A percentile compares a stretch with the other conserved stretches of the same genome.
Evolutionary conservation across 2,329 filamentous ascomycete species (phyloP).

Genomic region (Scortechinia acanthostroma): DNA sequence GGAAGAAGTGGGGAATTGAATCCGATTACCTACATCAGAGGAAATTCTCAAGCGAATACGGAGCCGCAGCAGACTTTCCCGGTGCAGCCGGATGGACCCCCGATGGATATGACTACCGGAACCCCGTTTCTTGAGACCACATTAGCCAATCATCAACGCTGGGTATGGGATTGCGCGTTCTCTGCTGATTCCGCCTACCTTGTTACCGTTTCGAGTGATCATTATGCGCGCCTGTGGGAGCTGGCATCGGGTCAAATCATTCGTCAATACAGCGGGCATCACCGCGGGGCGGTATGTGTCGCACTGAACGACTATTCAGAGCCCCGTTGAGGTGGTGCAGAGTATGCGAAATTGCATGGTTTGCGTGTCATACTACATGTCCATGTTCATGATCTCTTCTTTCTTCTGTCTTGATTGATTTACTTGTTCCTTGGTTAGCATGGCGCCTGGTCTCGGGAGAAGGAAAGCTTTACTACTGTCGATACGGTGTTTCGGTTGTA

Average conservation of each 20-base stretch:
- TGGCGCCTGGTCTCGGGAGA: slow-evolving; percentile 2
- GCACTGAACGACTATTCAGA: slow-evolving; percentile 81
- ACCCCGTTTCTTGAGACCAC: slow-evolving; percentile 79
- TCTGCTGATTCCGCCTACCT: slow-evolving; percentile 87
- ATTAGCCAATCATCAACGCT: slow-evolving; percentile 82
- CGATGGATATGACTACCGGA: slow-evolving; percentile 32
- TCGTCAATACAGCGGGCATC: slow-evolving; percentile 89
- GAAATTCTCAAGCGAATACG: too few species aligned
- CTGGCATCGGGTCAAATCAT: slow-evolving; percentile 81
- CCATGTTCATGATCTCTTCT: background rate
- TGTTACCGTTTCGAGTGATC: slow-evolving; percentile 86
- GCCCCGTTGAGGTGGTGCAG: too few species aligned
- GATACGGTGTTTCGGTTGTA: too few species aligned
- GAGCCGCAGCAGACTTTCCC: background rate
- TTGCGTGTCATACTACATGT: too few species aligned
- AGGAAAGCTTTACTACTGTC: too few species aligned
- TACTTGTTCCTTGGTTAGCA: background rate
- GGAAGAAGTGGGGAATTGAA: too few species aligned
- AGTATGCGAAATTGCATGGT: too few species aligned
- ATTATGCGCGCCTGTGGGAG: slow-evolving; percentile 90
- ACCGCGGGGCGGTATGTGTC: slow-evolving; percentile 84
- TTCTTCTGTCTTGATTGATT: background rate
- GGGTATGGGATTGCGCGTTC: slow-evolving; percentile 97
- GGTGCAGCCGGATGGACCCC: slow-evolving; percentile 12
- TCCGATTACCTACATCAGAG: too few species aligned